Evolutionary conservation across 2,329 filamentous ascomycete species (phyloP).

Genomic region (Pseudogymnoascus sp.): DNA sequence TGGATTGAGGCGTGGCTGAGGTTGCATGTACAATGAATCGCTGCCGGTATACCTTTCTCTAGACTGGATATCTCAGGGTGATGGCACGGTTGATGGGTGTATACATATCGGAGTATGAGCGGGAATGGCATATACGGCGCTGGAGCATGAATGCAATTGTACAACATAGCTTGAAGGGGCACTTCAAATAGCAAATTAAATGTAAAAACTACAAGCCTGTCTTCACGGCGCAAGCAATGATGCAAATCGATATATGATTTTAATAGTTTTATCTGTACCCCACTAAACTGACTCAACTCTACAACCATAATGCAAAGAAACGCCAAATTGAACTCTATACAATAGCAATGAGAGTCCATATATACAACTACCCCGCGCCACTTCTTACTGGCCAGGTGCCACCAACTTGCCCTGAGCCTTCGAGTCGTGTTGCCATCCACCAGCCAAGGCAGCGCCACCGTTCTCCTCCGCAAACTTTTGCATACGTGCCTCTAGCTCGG

Average conservation of each 20-base stretch:
- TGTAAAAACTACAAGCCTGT: neutral
- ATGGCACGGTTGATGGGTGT: neutral
- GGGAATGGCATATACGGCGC: constrained; percentile 5
- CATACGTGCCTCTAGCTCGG: constrained; percentile 89
- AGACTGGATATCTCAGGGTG: neutral
- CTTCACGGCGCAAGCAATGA: neutral
- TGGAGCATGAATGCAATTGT: neutral
- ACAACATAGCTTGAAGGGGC: neutral
- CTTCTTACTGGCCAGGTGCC: constrained; percentile 75
- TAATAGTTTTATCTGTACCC: constrained; percentile 5
- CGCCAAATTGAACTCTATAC: constrained; percentile 9
- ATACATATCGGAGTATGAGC: constrained; percentile 2
- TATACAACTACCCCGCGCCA: constrained; percentile 20
- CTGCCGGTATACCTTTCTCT: neutral
- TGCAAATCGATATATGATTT: constrained; percentile 4
- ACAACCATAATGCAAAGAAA: constrained; percentile 10
- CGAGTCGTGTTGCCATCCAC: constrained; percentile 77
- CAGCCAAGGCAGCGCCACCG: constrained; percentile 70
- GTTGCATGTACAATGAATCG: neutral
- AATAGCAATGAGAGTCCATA: constrained; percentile 15
- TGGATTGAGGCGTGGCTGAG: neutral
- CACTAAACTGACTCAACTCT: constrained; percentile 9
- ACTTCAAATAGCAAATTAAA: neutral
- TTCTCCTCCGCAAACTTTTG: constrained; percentile 66
- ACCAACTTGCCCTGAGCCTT: constrained; percentile 74